Base-by-base conservation (phyloP, 78 protist genomes). In the Speleostelium caveatum region DNA sequence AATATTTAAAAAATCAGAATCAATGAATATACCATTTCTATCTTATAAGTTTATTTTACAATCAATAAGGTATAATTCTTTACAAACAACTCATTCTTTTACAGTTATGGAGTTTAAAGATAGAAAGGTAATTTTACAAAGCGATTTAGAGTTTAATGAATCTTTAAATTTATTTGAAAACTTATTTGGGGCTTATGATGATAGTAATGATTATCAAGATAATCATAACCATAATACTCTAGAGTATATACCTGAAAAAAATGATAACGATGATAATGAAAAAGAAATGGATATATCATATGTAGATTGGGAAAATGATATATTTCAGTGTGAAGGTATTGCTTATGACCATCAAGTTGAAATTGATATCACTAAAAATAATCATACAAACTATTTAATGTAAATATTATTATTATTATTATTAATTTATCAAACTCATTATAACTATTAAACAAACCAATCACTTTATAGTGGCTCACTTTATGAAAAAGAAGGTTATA, bases 21-120 rank as follows among this genome's bases (percentile, higher is more conserved):
- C 28, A 22, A 68, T 17, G 24, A 58, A 58, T 58, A 41, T 68
- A 39, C 76, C 76, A 56, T 8, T 80, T 10, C 19, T 80, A 5
- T 38, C 67, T 33, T 55, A 68, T 38, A 26, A 53, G 17, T 80
- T 69, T 56, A 19, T 80, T 4, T 8, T 22, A 4, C 33, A 41
- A 7, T 68, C 41, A 2, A 42, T 61, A 21, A 22, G 24, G 19
- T 24, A 74, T 12, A 42, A 38, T 58, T 26, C 10, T 28, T 33
- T 21, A n/a, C 24, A 2, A 10, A 53, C 14, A 55, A 49, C 16
- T 17, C 10, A 71, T 32, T 71, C 12, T 5, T 28, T 21, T 32
- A 12, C 22, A 38, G 49, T 35, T 2, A 32, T 36, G 22, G 32
- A 12, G 19, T 5, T 24, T n/a, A n/a, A n/a, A n/a, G n/a, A n/a